Percentiles rank a stretch among this genome's conserved stretches.
phyloP scores from a whole-genome alignment of 305 asterid species.

The Fraxinus dipetala region DNA sequence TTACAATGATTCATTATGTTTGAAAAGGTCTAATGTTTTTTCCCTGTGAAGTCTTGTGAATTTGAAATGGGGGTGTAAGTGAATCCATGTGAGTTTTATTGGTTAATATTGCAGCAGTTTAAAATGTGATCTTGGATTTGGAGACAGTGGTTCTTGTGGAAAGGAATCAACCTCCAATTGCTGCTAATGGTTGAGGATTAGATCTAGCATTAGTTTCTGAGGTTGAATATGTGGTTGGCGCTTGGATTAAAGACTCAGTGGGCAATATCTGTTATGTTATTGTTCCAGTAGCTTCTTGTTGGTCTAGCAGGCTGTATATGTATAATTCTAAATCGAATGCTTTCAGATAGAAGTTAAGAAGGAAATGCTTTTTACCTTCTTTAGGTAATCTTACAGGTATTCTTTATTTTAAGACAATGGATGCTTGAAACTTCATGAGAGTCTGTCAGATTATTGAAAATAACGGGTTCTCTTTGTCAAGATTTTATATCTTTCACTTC shows the following conservation, averaged over 20 bases:
- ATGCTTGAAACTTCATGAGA: neutral
- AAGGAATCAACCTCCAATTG: neutral
- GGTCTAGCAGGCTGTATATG: neutral
- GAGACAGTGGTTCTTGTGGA: conserved; percentile 2
- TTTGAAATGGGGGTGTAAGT: neutral
- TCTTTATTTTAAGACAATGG: neutral
- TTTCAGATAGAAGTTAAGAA: neutral
- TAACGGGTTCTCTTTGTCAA: neutral
- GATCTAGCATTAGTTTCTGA: neutral
- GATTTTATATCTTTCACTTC: neutral
- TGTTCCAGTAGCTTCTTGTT: neutral
- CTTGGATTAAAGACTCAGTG: neutral
- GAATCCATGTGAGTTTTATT: neutral
- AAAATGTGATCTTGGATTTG: neutral
- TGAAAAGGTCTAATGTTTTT: neutral
- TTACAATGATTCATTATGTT: neutral
- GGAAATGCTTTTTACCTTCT: neutral
- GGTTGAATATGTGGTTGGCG: conserved; percentile 1
- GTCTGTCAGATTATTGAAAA: neutral
- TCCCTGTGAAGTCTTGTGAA: neutral
- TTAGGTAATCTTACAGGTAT: neutral
- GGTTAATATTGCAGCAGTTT: neutral
- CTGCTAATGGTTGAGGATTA: neutral
- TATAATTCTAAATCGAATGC: neutral
- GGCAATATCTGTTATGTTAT: neutral